Evolutionary conservation across 441 rosid species (phyloP).

Genomic region (Raphanus hybrid): DNA sequence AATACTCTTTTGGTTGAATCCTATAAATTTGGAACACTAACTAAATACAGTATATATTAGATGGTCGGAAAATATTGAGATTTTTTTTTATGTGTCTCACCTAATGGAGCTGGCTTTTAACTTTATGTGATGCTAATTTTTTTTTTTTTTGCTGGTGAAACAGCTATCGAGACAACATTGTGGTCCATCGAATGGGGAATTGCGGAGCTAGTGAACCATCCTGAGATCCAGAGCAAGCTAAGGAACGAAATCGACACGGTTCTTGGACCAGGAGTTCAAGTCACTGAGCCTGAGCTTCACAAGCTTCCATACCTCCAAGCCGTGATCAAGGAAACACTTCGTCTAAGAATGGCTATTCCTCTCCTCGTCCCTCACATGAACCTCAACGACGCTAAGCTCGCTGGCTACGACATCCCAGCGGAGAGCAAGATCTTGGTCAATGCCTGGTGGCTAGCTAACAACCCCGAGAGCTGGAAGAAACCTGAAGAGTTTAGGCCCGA

Average conservation of each 20-base stretch:
- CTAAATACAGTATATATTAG: background rate
- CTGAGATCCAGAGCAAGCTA: slow-evolving; percentile 75
- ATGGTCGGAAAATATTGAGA: background rate
- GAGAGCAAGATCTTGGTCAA: slow-evolving; percentile 93
- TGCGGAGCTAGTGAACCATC: slow-evolving; percentile 93
- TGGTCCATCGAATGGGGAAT: slow-evolving; percentile 98
- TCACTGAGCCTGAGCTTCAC: slow-evolving; percentile 81
- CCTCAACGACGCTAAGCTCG: slow-evolving; percentile 86
- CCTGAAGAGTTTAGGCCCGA: too few relatives aligned
- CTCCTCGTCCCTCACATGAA: slow-evolving; percentile 99
- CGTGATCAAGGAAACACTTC: slow-evolving; percentile 85
- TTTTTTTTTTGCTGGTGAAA: background rate
- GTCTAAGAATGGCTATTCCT: slow-evolving; percentile 93
- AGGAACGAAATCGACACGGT: slow-evolving; percentile 72
- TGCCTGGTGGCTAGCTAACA: slow-evolving; percentile 98
- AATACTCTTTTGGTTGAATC: background rate
- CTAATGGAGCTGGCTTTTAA: background rate
- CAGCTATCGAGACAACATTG: slow-evolving; percentile 94
- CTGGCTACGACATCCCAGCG: slow-evolving; percentile 84
- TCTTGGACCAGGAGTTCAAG: slow-evolving; percentile 69
- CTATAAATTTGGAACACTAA: background rate
- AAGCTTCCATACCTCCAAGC: slow-evolving; percentile 93
- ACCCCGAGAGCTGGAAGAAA: slow-evolving; percentile 46
- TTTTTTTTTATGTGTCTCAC: background rate
- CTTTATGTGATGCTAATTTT: background rate